Base-by-base conservation (phyloP, 1,284 basidiomycete species). In the Ganoderma sp. region DNA sequence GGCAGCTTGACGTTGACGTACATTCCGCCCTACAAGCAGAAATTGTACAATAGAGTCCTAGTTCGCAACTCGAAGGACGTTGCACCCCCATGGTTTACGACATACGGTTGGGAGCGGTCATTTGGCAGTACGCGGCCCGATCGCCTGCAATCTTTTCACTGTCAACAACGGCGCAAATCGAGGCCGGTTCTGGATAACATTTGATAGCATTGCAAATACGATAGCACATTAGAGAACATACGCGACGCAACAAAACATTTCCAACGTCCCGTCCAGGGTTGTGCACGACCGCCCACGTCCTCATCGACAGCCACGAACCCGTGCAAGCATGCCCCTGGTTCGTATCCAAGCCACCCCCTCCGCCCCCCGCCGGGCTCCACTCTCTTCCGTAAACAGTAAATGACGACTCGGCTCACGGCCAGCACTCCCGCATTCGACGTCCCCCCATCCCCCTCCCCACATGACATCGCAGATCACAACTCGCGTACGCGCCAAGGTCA, bases 221-320 rank as follows among this genome's bases (percentile, higher is more conserved):
- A 60, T 60, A 60, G 58, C 58, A 60, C 58, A 39, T 43, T n/a
- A 41, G 58, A 60, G 41, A 60, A 60, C 58, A 60, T 60, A 60
- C 41, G 12, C 39, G 41, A 60, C 17, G 52, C 28, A 34, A 32
- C 52, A 54, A 52, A 52, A 52, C 25, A 32, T 14, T 4, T 52
- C 48, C 22, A 52, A 52, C 48, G 22, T 34, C 28, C 15, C 48
- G 22, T 34, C 28, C 15, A 19, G 15, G 14, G 32, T 9, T 10
- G 37, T 37, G 37, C 15, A 60, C 22, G 22, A 28, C 12, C n/a
- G 3, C 14, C 12, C 12, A 2, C 57, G 0, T 39, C 34, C 7
- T 37, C 32, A 3, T 19, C 43, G 7, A 1, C 32, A 54, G 42
- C 5, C n/a, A n/a, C n/a, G n/a, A n/a, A n/a, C 52, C 52, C 50